These are phyloP conservation scores for Diaporthe sp. DNA, from an alignment of 2,329 filamentous ascomycete species.

Conservation along the genomic window DNA sequence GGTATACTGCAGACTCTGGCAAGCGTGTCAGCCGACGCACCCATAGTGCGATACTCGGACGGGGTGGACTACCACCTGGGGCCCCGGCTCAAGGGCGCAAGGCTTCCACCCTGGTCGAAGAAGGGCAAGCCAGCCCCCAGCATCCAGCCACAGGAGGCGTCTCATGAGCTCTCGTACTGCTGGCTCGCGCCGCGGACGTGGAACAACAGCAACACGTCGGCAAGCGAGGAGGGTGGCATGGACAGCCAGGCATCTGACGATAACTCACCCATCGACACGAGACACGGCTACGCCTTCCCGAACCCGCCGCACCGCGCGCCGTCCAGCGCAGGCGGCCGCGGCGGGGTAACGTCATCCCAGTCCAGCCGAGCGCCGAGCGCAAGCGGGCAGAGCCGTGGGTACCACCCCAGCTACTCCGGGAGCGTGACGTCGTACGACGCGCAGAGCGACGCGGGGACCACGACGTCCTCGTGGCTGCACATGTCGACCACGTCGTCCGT, in stretches of 20 bases:
- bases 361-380: constrained; percentile 41
- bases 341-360: constrained; percentile 40
- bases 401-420: constrained; percentile 42
- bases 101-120: constrained; percentile 65
- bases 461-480: constrained; percentile 26
- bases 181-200: constrained; percentile 60
- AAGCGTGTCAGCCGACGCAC: constrained; percentile 69
- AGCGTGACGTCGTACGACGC: constrained; percentile 45
- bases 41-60: constrained; percentile 63
- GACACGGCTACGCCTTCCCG: constrained; percentile 43
- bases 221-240: constrained; percentile 29
- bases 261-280: constrained; percentile 1
- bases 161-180: constrained; percentile 66
- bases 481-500: constrained; percentile 14
- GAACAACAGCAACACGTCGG: constrained; percentile 48
- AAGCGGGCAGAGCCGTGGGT: background rate
- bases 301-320: constrained; percentile 40
- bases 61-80: constrained; percentile 69
- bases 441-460: constrained; percentile 19
- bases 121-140: constrained; percentile 46
- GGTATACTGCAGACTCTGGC: constrained; percentile 71
- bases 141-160: constrained; percentile 48
- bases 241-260: constrained; percentile 23
- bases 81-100: constrained; percentile 63
- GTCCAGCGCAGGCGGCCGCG: constrained; percentile 15